These are phyloP conservation scores for Arthrobotrys conoides DNA, from an alignment of 2,329 filamentous ascomycete species.

Conservation along the genomic window DNA sequence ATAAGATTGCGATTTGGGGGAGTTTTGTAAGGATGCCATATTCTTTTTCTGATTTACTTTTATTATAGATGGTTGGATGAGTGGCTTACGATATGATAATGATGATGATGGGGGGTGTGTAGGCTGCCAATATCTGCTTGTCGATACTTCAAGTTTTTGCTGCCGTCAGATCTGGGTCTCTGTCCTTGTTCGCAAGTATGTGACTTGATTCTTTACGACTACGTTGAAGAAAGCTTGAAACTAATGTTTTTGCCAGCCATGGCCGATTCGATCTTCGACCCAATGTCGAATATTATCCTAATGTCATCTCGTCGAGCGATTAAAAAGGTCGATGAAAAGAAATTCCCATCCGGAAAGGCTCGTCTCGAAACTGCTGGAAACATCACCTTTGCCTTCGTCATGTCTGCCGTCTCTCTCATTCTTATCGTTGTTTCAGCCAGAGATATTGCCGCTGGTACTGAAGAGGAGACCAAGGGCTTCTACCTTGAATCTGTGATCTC, in stretches of 20 bases:
- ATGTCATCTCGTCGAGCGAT: conserved; percentile 91
- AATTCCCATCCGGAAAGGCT: conserved; percentile 92
- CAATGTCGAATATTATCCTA: conserved; percentile 86
- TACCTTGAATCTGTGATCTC: conserved; percentile 87
- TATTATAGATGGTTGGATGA: background rate
- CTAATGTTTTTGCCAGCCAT: conserved; percentile 59
- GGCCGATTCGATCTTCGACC: conserved; percentile 94
- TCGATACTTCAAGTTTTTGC: conserved; percentile 88
- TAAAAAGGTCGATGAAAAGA: conserved; percentile 84
- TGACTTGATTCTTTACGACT: background rate
- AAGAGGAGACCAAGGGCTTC: conserved; percentile 75
- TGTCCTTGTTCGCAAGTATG: conserved; percentile 97
- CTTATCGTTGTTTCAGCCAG: conserved; percentile 88
- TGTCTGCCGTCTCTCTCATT: conserved; percentile 91
- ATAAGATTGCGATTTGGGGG: conserved; percentile 74
- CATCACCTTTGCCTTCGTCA: conserved; percentile 95
- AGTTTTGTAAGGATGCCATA: conserved; percentile 65
- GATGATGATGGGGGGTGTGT: conserved; percentile 1
- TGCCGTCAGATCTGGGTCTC: conserved; percentile 86
- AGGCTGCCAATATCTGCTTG: conserved; percentile 81
- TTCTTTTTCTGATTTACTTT: background rate
- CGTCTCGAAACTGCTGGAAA: conserved; percentile 96
- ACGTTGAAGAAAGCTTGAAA: background rate
- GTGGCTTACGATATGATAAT: conserved; percentile 7
- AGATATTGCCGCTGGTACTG: conserved; percentile 73